These are phyloP conservation scores for Themeda triandra DNA, from an alignment of 176 grass and related monocot genomes.

Conservation along the genomic window DNA sequence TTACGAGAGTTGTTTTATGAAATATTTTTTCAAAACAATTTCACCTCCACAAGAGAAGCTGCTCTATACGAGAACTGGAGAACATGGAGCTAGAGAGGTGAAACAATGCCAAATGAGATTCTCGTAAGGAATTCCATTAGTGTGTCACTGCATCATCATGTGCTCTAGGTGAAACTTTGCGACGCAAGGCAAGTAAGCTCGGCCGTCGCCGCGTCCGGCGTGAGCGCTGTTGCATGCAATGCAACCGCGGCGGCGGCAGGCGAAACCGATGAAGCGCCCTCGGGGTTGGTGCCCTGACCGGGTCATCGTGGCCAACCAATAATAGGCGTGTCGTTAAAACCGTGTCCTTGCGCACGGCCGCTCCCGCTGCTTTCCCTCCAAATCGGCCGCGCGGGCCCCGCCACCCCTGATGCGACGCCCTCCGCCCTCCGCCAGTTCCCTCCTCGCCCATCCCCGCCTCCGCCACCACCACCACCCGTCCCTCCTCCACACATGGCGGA, in stretches of 20 bases:
- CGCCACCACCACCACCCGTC: slow-evolving; percentile 2
- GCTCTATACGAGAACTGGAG: too few species aligned
- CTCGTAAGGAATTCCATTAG: too few species aligned
- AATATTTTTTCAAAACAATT: too few species aligned
- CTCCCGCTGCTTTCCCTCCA: slow-evolving; percentile 31
- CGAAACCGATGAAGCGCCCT: not conserved
- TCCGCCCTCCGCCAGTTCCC: slow-evolving; percentile 13
- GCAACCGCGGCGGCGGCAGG: not conserved
- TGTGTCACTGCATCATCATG: too few species aligned
- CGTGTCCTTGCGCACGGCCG: not conserved
- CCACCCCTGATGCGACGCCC: slow-evolving; percentile 35
- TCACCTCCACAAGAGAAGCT: too few species aligned
- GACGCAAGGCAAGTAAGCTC: not conserved
- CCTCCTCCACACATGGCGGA: slow-evolving; percentile 58
- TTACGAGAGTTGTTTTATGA: too few species aligned
- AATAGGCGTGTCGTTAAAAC: slow-evolving; percentile 38
- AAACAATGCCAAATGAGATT: too few species aligned
- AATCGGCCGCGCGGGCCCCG: slow-evolving; percentile 19
- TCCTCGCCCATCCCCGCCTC: not conserved
- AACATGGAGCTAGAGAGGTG: too few species aligned
- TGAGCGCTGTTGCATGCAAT: not conserved
- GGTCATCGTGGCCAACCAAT: slow-evolving; percentile 23
- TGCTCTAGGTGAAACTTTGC: too few species aligned
- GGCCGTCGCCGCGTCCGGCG: not conserved
- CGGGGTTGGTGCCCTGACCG: not conserved